Evolutionary conservation across 1,284 basidiomycete genomes (phyloP).

Genomic region (Golubevia pallescens): DNA sequence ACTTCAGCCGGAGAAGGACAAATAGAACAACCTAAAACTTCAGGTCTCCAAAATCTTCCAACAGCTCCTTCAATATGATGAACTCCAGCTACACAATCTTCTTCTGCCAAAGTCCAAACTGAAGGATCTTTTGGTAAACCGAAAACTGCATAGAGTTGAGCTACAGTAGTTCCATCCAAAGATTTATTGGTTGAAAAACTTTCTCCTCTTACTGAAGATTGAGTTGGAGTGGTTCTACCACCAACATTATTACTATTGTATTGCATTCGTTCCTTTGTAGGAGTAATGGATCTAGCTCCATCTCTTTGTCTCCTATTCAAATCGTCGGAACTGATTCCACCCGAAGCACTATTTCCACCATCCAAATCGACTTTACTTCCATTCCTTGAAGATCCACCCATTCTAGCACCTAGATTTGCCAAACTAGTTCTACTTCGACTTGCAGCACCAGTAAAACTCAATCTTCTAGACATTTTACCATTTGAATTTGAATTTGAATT

Average conservation of each 20-base stretch:
- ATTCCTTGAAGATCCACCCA: not conserved
- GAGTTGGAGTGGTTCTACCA: not conserved
- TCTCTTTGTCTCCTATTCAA: not conserved
- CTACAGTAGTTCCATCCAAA: constrained; percentile 47
- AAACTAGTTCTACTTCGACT: not conserved
- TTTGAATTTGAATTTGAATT: too few species aligned
- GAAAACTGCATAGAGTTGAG: constrained; percentile 54
- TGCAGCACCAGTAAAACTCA: not conserved
- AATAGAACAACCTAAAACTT: constrained; percentile 70
- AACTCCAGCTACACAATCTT: constrained; percentile 73
- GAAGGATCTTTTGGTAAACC: constrained; percentile 55
- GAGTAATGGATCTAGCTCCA: not conserved
- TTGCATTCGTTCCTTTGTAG: not conserved
- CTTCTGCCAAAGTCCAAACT: constrained; percentile 53
- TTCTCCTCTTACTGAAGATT: not conserved
- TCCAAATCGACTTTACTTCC: not conserved
- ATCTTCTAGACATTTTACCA: not conserved
- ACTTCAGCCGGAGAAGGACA: constrained; percentile 65
- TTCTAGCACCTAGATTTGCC: not conserved
- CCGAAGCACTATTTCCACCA: not conserved
- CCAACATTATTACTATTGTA: too few species aligned
- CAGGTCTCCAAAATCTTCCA: constrained; percentile 89
- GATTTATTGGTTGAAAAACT: not conserved
- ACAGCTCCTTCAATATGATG: constrained; percentile 87
- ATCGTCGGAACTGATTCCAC: not conserved